These are phyloP conservation scores for Fusarium guadeloupense DNA, from an alignment of 2,329 filamentous ascomycete species.

Conservation along the genomic window DNA sequence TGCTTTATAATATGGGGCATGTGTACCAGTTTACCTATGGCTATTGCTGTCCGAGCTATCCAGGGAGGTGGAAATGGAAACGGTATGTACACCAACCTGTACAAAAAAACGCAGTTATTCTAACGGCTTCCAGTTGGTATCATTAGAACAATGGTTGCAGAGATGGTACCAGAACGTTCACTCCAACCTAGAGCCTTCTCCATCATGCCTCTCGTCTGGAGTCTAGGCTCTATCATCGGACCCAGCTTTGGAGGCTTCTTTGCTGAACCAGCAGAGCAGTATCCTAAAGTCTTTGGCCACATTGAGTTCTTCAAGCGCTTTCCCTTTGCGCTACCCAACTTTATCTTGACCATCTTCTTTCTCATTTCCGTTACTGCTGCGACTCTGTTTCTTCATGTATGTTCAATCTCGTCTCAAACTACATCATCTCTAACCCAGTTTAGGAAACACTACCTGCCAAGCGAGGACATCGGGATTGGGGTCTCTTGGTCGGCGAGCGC, in stretches of 20 bases:
- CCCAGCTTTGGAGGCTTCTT: conserved; percentile 89
- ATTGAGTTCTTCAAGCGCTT: conserved; percentile 75
- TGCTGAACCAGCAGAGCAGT: conserved; percentile 79
- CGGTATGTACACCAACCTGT: conserved; percentile 53
- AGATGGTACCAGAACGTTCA: conserved; percentile 87
- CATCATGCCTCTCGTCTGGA: conserved; percentile 92
- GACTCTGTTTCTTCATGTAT: conserved; percentile 77
- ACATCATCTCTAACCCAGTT: background rate
- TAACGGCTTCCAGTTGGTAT: conserved; percentile 72
- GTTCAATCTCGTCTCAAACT: background rate
- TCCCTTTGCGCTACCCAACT: conserved; percentile 86
- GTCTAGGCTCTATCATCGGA: conserved; percentile 85
- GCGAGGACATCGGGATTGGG: conserved; percentile 75
- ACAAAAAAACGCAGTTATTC: background rate
- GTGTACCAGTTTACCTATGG: conserved; percentile 80
- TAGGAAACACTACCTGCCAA: conserved; percentile 85
- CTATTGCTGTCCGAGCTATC: conserved; percentile 79
- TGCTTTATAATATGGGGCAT: conserved; percentile 86
- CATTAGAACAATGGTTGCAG: conserved; percentile 89
- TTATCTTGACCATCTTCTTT: conserved; percentile 81
- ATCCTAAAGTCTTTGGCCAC: conserved; percentile 74
- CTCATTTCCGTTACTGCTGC: conserved; percentile 78
- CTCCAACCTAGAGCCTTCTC: conserved; percentile 90
- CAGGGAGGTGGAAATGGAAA: conserved; percentile 89
- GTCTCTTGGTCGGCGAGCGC: conserved; percentile 75